These are phyloP conservation scores for Penicillium oxalicum DNA, from an alignment of 2,329 filamentous ascomycete species.

Conservation along the genomic window DNA sequence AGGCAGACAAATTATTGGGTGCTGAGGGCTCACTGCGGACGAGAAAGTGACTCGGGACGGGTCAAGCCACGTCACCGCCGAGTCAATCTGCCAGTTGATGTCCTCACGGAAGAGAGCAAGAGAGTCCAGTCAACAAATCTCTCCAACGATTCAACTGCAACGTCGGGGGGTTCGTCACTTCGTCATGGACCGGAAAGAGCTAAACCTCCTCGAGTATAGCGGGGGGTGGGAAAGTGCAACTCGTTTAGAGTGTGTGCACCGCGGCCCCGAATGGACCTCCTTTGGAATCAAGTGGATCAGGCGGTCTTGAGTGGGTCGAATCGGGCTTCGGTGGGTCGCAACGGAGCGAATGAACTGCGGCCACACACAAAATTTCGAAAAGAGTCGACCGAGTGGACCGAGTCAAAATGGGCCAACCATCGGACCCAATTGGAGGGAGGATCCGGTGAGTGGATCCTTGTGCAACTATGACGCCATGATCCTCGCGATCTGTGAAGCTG, in stretches of 20 bases:
- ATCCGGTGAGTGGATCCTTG: slow-evolving; percentile 1
- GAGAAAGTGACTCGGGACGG: too few relatives aligned
- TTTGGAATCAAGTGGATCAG: slow-evolving; percentile 16
- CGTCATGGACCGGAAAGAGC: slow-evolving; percentile 26
- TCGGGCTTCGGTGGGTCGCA: too few relatives aligned
- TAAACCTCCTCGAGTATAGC: slow-evolving; percentile 18
- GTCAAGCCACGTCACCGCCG: slow-evolving; percentile 21
- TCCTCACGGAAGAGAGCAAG: neutral
- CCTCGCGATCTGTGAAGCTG: slow-evolving; percentile 13
- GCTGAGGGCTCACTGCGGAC: too few relatives aligned
- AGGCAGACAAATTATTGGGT: too few relatives aligned
- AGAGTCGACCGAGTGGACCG: too few relatives aligned
- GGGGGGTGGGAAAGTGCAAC: neutral
- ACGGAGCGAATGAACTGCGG: too few relatives aligned
- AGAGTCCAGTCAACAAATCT: too few relatives aligned
- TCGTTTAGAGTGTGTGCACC: slow-evolving; percentile 10
- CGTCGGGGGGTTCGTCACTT: slow-evolving; percentile 22
- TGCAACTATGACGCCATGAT: slow-evolving; percentile 34
- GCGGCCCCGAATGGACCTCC: neutral
- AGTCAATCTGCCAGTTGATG: neutral
- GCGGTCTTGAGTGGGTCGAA: neutral
- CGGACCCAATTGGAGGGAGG: too few relatives aligned
- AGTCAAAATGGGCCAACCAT: too few relatives aligned
- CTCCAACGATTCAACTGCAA: slow-evolving; percentile 22
- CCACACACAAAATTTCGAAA: too few relatives aligned